Percentiles rank a stretch among this genome's conserved stretches.
phyloP scores from a whole-genome alignment of 179 eudicot genomes.

The Carnegiea gigantea region DNA sequence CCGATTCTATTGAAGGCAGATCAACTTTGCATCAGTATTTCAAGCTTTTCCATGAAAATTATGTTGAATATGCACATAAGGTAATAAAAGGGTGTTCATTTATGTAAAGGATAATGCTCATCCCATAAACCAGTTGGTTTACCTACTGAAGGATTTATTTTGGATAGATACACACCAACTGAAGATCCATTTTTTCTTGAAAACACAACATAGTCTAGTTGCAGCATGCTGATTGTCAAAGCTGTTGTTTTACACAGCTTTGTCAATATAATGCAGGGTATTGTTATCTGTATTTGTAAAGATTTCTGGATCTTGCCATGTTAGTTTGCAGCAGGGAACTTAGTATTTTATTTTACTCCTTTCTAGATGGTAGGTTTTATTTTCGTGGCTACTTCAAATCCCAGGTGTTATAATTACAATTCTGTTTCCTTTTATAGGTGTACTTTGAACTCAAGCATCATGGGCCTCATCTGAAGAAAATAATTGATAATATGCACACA shows the following conservation, averaged over 20 bases:
- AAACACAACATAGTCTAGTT: neutral
- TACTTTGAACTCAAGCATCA: constrained; percentile 87
- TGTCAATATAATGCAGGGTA: neutral
- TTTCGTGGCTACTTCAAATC: neutral
- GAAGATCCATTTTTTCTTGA: neutral
- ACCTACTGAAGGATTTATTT: too few relatives aligned
- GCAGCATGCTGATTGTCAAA: neutral
- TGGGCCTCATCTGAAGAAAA: constrained; percentile 76
- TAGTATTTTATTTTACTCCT: neutral
- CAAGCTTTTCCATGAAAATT: constrained; percentile 94
- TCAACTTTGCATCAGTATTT: constrained; percentile 85
- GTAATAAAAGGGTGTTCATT: constrained; percentile 40
- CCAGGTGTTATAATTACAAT: constrained; percentile 3
- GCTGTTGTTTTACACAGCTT: neutral
- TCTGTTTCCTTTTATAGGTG: constrained; percentile 41
- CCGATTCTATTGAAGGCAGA: constrained; percentile 95
- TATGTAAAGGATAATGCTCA: neutral
- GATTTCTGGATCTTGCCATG: neutral
- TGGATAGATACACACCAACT: too few relatives aligned
- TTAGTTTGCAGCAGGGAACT: neutral
- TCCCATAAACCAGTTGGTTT: neutral
- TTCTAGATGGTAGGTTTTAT: neutral
- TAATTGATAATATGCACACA: constrained; percentile 59
- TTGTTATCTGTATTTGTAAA: neutral
- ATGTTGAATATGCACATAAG: constrained; percentile 97